Percentiles rank a stretch among this genome's conserved stretches.
These are phyloP conservation scores for Marasmius tenuissimus DNA, from an alignment of 1,284 basidiomycete species.

Conservation along the genomic window DNA sequence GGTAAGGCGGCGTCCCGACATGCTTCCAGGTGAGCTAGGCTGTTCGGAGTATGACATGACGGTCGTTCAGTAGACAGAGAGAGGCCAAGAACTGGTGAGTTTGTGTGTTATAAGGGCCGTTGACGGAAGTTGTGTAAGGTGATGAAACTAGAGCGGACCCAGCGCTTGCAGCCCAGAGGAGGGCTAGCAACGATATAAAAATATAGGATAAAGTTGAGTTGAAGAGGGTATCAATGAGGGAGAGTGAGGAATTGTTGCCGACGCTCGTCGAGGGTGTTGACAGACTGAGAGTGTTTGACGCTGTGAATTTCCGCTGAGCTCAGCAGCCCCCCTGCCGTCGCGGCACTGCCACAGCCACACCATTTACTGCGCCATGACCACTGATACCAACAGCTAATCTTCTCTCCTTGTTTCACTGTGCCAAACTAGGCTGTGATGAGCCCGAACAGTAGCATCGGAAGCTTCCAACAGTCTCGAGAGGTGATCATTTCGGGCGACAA, in stretches of 20 bases:
- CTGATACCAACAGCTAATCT: not conserved
- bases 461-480: too few relatives aligned
- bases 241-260: constrained; percentile 3
- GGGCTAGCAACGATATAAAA: constrained; percentile 21
- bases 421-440: too few relatives aligned
- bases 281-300: not conserved
- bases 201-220: constrained; percentile 12
- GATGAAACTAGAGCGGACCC: constrained; percentile 22
- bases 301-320: constrained; percentile 1
- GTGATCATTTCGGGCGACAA: too few relatives aligned
- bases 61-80: constrained; percentile 8
- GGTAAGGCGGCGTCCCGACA: constrained; percentile 72
- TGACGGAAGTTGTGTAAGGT: constrained; percentile 14
- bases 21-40: constrained; percentile 59
- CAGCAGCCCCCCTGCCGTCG: not conserved
- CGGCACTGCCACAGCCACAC: constrained; percentile 7
- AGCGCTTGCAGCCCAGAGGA: constrained; percentile 37
- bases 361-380: not conserved
- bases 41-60: constrained; percentile 69
- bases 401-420: too few relatives aligned
- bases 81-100: constrained; percentile 1
- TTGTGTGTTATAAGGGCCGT: constrained; percentile 4
- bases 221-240: constrained; percentile 17
- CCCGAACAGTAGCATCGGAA: too few relatives aligned
- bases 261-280: not conserved